These are phyloP conservation scores for Skeletonema costatum DNA, from an alignment of 108 stramenopile genomes.

Conservation along the genomic window DNA sequence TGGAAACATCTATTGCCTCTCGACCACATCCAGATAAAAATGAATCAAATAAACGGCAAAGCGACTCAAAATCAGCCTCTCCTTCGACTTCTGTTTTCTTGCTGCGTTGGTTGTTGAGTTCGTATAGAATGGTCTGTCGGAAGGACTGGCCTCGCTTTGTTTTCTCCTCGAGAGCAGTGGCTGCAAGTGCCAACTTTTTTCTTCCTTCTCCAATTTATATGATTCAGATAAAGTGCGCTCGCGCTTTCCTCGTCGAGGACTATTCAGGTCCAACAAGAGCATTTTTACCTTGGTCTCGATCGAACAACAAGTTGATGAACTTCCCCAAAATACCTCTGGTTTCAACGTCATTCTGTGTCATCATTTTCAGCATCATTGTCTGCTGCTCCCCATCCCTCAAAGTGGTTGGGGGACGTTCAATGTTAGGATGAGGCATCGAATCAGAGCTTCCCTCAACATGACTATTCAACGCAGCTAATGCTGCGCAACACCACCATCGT, in stretches of 20 bases:
- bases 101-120: constrained; percentile 69
- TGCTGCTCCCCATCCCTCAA: constrained; percentile 49
- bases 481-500: constrained; percentile 83
- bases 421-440: background rate
- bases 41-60: constrained; percentile 60
- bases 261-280: background rate
- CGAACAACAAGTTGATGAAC: constrained; percentile 33
- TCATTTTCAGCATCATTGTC: constrained; percentile 19
- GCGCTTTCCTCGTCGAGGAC: too few species aligned
- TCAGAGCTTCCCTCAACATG: constrained; percentile 49
- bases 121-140: constrained; percentile 64
- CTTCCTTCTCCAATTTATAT: background rate
- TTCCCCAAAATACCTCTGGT: constrained; percentile 36
- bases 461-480: constrained; percentile 67
- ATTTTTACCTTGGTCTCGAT: background rate
- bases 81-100: constrained; percentile 43
- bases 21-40: constrained; percentile 67
- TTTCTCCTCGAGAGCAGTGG: constrained; percentile 45
- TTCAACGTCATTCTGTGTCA: constrained; percentile 21
- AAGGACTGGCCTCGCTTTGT: constrained; percentile 25
- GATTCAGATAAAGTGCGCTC: background rate
- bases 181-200: constrained; percentile 44
- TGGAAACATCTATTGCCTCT: constrained; percentile 58
- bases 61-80: constrained; percentile 52
- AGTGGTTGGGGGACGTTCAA: constrained; percentile 19